Evolutionary conservation across 2,329 filamentous ascomycete species (phyloP).

Genomic region (Colletotrichum cordylinicola): DNA sequence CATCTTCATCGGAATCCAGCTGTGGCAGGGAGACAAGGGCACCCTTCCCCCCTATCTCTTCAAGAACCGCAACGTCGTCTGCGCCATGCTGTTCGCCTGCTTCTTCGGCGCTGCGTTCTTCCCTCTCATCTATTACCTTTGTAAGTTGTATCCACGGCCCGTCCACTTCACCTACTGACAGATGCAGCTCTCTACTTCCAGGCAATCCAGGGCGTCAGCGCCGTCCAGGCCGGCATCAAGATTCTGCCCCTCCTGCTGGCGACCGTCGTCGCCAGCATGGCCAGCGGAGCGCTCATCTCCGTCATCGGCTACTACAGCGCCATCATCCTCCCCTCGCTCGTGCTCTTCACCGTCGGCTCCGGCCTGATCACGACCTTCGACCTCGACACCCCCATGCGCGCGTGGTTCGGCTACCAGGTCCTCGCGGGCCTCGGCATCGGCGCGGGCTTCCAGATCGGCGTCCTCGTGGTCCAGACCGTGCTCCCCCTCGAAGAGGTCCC

Average conservation of each 20-base stretch:
- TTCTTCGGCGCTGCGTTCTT: constrained; percentile 59
- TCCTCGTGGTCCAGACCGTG: constrained; percentile 58
- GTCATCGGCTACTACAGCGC: constrained; percentile 47
- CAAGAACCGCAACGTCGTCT: constrained; percentile 46
- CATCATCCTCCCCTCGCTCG: constrained; percentile 46
- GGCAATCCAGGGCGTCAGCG: constrained; percentile 56
- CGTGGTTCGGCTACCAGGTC: constrained; percentile 66
- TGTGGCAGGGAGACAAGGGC: constrained; percentile 51
- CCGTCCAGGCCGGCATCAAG: constrained; percentile 60
- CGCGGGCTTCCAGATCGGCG: constrained; percentile 51
- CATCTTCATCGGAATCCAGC: constrained; percentile 53
- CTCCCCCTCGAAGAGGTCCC: constrained; percentile 54
- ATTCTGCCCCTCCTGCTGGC: constrained; percentile 58
- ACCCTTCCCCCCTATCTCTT: constrained; percentile 56
- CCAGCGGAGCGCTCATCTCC: constrained; percentile 47
- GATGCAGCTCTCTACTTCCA: constrained; percentile 56
- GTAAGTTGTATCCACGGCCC: constrained; percentile 34
- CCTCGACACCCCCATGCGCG: constrained; percentile 47
- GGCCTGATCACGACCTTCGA: constrained; percentile 62
- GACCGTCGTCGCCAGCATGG: constrained; percentile 53
- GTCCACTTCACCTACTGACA: background rate
- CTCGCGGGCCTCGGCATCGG: constrained; percentile 60
- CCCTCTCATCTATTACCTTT: constrained; percentile 58
- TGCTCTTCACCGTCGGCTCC: constrained; percentile 49
- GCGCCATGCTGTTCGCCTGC: constrained; percentile 46